Evolutionary conservation across 2,329 filamentous ascomycete genomes (phyloP).

Genomic region (Claviceps sp.): DNA sequence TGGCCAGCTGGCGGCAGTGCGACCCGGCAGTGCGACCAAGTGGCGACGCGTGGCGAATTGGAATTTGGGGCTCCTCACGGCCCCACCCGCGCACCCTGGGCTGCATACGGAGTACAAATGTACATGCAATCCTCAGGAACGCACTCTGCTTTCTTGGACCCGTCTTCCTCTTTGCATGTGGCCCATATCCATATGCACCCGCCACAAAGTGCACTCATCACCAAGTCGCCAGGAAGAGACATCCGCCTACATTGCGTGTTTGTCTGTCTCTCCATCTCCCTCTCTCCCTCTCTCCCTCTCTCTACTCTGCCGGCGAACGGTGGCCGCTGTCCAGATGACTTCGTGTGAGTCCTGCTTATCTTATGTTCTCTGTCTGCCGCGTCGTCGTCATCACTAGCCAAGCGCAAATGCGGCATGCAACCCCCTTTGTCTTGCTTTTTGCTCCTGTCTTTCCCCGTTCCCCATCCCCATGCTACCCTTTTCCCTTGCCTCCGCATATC

Average conservation of each 20-base stretch:
- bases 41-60: too few relatives aligned
- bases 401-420: background rate
- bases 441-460: background rate
- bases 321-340: background rate
- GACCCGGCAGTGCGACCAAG: too few relatives aligned
- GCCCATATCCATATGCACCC: background rate
- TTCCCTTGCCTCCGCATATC: background rate
- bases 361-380: background rate
- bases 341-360: slow-evolving; percentile 1
- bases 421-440: background rate
- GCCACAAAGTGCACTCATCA: background rate
- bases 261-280: background rate
- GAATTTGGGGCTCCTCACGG: too few relatives aligned
- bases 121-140: background rate
- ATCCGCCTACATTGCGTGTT: background rate
- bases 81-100: too few relatives aligned
- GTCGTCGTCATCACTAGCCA: background rate
- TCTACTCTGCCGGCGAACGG: background rate
- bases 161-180: background rate
- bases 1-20: too few relatives aligned
- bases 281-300: background rate
- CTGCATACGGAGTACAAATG: too few relatives aligned
- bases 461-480: background rate
- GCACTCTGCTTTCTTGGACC: background rate
- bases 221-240: background rate